phyloP scores from a whole-genome alignment of 2,329 filamentous ascomycete genomes.

The Fusarium humuli region DNA sequence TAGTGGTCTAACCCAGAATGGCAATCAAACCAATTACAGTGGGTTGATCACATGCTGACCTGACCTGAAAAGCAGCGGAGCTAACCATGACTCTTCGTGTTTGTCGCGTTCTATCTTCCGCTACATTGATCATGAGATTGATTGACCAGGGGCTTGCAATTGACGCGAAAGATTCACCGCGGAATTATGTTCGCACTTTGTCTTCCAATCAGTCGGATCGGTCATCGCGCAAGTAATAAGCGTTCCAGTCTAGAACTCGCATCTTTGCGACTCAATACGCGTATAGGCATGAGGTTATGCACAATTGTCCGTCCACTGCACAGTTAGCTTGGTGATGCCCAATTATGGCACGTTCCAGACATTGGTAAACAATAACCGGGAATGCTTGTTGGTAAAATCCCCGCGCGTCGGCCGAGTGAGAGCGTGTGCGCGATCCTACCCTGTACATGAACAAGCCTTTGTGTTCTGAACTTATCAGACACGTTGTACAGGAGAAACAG shows the following conservation, averaged over 20 bases:
- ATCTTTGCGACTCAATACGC: background rate
- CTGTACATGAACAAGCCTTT: background rate
- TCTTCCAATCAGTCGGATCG: background rate
- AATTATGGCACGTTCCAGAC: background rate
- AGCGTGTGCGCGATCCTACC: background rate
- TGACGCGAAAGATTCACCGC: background rate
- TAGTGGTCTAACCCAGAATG: background rate
- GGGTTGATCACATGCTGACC: background rate
- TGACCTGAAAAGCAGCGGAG: background rate
- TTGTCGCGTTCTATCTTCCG: background rate
- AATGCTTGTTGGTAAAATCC: background rate
- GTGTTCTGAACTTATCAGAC: background rate
- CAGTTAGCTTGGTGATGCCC: background rate
- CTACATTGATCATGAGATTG: background rate
- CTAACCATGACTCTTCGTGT: background rate
- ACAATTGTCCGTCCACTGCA: background rate
- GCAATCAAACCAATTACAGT: background rate
- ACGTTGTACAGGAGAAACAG: no score
- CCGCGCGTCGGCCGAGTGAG: background rate
- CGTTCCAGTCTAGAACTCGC: background rate
- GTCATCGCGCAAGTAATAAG: background rate
- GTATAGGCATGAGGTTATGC: background rate
- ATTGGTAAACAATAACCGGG: background rate
- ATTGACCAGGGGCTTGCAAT: background rate
- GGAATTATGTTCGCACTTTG: background rate